Base-by-base conservation (phyloP, 768 basidiomycete genomes). In the Kwoniella sp. region DNA sequence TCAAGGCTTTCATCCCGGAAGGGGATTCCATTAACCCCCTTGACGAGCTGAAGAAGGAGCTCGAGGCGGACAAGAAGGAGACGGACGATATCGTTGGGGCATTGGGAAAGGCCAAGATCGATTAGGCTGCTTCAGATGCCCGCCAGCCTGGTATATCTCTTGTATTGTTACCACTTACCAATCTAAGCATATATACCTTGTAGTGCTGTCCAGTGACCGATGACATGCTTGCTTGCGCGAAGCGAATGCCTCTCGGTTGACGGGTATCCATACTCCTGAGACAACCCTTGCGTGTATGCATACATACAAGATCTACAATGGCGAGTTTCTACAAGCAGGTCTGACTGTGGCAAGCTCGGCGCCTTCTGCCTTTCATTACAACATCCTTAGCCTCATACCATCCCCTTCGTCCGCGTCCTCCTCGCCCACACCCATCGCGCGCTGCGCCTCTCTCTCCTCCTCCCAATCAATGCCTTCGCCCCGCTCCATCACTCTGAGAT, bases 391-490 rank as follows among this genome's bases (percentile, higher is more conserved):
- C 17, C 57, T 36, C 57, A 59, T 59, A 2, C 51, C 59, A 6
- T 56, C 59, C 31, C 26, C 32, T 9, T 58, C 57, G 14, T 44
- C 34, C 22, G 27, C 17, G 8, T 60, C 61, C 10, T 65, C 63
- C 28, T 70, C 63, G 8, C 50, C 59, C n/a, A 67, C 40, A 0
- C 65, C 65, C 52, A 70, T 38, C 15, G 65, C 65, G 28, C 65
- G 23, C 57, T 70, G 68, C 15, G 68, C 68, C 41, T 70, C 68
- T 25, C 65, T 37, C 46, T 70, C 68, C 46, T 70, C 68, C 32
- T 70, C 68, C 68, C 68, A 70, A 48, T 70, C 68, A 20, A 70
- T 67, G 25, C 65, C 68, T 43, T 67, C 65, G 1, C 65, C 65
- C 10, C 55, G 39, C 8, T 53, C 55, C 43, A 67, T 44, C 11